A percentile compares a stretch with the other conserved stretches of the same genome.
phyloP scores from a whole-genome alignment of 345 rosid species.

The Heritiera littoralis region DNA sequence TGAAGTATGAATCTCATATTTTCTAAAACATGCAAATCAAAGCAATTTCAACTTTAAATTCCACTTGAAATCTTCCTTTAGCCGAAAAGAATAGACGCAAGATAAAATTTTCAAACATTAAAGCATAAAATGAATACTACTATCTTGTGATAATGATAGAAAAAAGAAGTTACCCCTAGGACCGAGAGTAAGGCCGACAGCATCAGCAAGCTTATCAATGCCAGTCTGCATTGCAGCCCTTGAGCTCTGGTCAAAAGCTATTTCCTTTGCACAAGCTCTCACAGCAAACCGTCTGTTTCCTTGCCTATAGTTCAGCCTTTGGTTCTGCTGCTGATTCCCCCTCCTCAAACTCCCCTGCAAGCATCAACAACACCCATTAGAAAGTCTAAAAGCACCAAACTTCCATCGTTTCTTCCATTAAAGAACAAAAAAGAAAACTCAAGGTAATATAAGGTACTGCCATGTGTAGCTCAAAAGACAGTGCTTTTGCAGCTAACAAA shows the following conservation, averaged over 20 bases:
- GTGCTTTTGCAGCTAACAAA: conserved; percentile 1
- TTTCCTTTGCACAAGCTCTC: conserved; percentile 80
- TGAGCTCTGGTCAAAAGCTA: conserved; percentile 81
- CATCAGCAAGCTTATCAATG: conserved; percentile 93
- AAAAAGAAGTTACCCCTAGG: conserved; percentile 69
- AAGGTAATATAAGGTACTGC: not conserved
- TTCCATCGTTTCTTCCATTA: not conserved
- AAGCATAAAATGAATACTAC: not conserved
- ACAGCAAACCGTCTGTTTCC: conserved; percentile 57
- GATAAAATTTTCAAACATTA: not conserved
- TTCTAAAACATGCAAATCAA: not conserved
- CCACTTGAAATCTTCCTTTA: not conserved
- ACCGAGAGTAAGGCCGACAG: conserved; percentile 92
- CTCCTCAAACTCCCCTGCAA: conserved; percentile 53
- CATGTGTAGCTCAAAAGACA: not conserved
- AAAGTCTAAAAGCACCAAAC: not conserved
- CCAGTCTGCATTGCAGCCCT: conserved; percentile 87
- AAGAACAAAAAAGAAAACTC: not conserved
- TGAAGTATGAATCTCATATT: not conserved
- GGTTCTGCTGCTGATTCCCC: conserved; percentile 50
- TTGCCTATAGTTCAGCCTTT: conserved; percentile 54
- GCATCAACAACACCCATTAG: not conserved
- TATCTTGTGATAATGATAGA: not conserved
- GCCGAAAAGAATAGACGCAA: not conserved
- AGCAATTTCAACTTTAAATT: not conserved